Evolutionary conservation across 2,329 filamentous ascomycete genomes (phyloP), one percentile per base, ranked within the genome.

Genomic region (Alternaria infectoria): DNA sequence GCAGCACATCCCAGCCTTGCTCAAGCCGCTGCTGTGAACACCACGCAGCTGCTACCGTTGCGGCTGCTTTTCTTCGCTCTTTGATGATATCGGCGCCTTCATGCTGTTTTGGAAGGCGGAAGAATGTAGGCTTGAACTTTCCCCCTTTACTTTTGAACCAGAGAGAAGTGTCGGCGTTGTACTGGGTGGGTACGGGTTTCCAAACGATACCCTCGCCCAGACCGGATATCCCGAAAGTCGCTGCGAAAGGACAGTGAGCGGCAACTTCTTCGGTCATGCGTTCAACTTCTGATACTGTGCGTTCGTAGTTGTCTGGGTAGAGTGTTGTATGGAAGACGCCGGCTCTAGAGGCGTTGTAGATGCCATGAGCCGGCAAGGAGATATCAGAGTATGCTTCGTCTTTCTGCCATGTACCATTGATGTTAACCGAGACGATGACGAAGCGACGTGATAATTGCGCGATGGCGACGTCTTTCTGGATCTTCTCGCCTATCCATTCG

Each of bases 401-500:
- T 69, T 76, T 43, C 12, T 77, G 67, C 71, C 72, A 78, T 17
- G 57, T 13, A 7, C 64, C 67, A 49, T 76, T 74, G 40, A 75
- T 69, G 17, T 70, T 71, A 28, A 69, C 43, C 1, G 72, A 77
- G 15, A 76, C 65, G 40, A 77, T 71, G 59, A 73, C 74, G 36
- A 77, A 65, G 28, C 72, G 73, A 6, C 68, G 71, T 1, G 71
- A 71, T 7, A 77, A 67, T 5, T 66, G 60, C 2, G 68, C 60
- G 2, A 76, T 62, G 6, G 72, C 74, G 13, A 57, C 55, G 13
- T 57, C 55, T 44, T 57, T 75, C 62, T 76, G 74, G 12, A 76
- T 71, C 12, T 66, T 71, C 11, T 66, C 30, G 25, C 74, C 73
- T 13, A 77, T 72, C 74, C 74, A 77, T 56, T 77, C 74, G 9